A percentile compares a stretch with the other conserved stretches of the same genome.
phyloP scores from a whole-genome alignment of 352 stramenopile species.

The Globisporangium acanthophoron region DNA sequence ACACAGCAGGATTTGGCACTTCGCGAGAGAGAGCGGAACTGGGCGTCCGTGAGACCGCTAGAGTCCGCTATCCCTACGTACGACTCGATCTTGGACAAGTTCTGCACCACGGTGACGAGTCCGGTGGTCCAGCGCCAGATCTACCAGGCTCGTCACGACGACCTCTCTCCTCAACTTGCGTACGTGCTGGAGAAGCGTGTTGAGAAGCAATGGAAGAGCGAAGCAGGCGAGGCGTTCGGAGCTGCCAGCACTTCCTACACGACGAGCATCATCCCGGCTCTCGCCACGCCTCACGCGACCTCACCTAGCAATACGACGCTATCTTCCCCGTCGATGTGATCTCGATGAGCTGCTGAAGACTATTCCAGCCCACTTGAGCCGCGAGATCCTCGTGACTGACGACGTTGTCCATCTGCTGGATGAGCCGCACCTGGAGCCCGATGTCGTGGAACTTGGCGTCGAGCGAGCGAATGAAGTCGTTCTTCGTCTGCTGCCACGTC shows the following conservation, averaged over 20 bases:
- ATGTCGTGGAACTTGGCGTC: conserved; percentile 34
- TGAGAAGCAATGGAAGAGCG: conserved; percentile 42
- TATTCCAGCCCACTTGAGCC: conserved; percentile 19
- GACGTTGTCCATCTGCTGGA: conserved; percentile 40
- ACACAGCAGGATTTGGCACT: conserved; percentile 18
- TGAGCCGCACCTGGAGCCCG: conserved; percentile 33
- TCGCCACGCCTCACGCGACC: background rate
- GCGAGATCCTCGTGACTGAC: conserved; percentile 6
- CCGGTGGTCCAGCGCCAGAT: conserved; percentile 71
- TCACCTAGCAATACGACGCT: conserved; percentile 2
- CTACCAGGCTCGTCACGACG: conserved; percentile 47
- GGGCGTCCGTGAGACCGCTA: conserved; percentile 37
- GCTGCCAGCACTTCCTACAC: conserved; percentile 36
- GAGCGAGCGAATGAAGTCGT: conserved; percentile 31
- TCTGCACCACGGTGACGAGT: conserved; percentile 70
- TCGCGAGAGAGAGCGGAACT: conserved; percentile 41
- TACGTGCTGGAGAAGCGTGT: conserved; percentile 69
- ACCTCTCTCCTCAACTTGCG: conserved; percentile 66
- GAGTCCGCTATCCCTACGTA: conserved; percentile 57
- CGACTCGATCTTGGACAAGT: conserved; percentile 78
- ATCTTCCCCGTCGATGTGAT: conserved; percentile 20
- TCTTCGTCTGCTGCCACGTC: conserved; percentile 41
- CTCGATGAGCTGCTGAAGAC: conserved; percentile 37
- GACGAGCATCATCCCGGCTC: conserved; percentile 16
- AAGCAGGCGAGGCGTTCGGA: conserved; percentile 29